Conservation (phyloP, 805 yeast genomes). For the Yarrowia porcina region DNA sequence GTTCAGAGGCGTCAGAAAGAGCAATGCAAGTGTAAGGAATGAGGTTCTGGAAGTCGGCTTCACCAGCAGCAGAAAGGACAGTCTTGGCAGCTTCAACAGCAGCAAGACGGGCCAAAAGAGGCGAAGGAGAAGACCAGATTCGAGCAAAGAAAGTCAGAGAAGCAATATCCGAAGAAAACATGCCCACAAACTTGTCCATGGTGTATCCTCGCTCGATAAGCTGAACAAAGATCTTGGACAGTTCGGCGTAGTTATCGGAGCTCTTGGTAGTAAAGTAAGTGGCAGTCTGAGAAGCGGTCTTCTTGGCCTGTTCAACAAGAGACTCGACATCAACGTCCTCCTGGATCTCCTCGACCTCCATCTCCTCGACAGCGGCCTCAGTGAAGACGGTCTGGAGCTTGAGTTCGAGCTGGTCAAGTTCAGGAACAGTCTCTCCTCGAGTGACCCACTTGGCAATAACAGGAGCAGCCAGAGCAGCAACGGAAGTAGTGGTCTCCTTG, state of each 20-base stretch:
- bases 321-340: conserved; percentile 13
- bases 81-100: conserved; percentile 35
- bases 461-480: conserved; percentile 12
- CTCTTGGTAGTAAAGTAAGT: conserved; percentile 3
- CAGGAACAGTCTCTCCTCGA: conserved; percentile 28
- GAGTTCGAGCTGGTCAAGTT: conserved; percentile 28
- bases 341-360: conserved; percentile 21
- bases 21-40: conserved; percentile 37
- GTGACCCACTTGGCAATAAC: conserved; percentile 23
- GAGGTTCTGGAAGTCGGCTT: conserved; percentile 39
- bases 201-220: conserved; percentile 14
- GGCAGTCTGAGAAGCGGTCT: conserved; percentile 1
- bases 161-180: conserved; percentile 27
- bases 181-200: neutral
- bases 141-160: conserved; percentile 40
- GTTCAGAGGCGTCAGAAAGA: conserved; percentile 37
- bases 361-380: conserved; percentile 19
- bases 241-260: conserved; percentile 6
- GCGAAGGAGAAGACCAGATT: conserved; percentile 38
- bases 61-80: neutral
- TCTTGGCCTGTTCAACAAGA: conserved; percentile 17
- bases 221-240: conserved; percentile 14
- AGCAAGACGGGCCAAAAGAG: conserved; percentile 39
- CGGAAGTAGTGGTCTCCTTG: conserved; percentile 37
- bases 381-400: conserved; percentile 29